phyloP scores from a whole-genome alignment of 176 grass and related monocot species.

The Puccinellia tenuiflora region DNA sequence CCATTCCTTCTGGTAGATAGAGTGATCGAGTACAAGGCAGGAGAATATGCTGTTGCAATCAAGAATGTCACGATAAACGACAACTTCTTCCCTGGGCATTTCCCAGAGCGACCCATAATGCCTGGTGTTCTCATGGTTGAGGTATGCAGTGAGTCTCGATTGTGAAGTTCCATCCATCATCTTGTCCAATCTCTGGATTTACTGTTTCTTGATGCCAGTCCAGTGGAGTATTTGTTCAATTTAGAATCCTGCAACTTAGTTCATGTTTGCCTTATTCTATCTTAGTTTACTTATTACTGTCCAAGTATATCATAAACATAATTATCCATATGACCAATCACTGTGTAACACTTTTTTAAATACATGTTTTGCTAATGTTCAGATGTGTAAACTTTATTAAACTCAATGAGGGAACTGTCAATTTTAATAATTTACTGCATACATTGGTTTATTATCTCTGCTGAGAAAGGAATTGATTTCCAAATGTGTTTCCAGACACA shows the following conservation, averaged over 20 bases:
- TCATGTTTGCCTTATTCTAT: not conserved
- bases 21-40: slow-evolving; percentile 81
- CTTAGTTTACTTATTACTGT: not conserved
- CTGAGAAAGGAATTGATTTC: not conserved
- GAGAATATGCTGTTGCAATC: slow-evolving; percentile 46
- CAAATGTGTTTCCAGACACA: not conserved
- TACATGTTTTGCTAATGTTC: not conserved
- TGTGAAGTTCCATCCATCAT: not conserved
- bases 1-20: slow-evolving; percentile 91
- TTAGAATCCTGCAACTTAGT: slow-evolving; percentile 1
- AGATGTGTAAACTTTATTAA: not conserved
- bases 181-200: not conserved
- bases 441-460: not conserved
- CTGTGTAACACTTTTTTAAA: not conserved
- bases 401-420: not conserved
- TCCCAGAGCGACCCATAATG: slow-evolving; percentile 72
- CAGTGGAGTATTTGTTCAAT: not conserved
- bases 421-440: not conserved
- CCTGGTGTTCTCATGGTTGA: slow-evolving; percentile 87
- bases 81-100: slow-evolving; percentile 77
- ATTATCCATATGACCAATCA: not conserved
- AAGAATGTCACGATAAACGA: slow-evolving; percentile 98
- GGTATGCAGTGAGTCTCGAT: slow-evolving; percentile 23
- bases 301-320: not conserved
- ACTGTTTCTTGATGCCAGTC: not conserved